Evolutionary conservation across 2,329 filamentous ascomycete genomes (phyloP).

Genomic region (Penicillium sp.): DNA sequence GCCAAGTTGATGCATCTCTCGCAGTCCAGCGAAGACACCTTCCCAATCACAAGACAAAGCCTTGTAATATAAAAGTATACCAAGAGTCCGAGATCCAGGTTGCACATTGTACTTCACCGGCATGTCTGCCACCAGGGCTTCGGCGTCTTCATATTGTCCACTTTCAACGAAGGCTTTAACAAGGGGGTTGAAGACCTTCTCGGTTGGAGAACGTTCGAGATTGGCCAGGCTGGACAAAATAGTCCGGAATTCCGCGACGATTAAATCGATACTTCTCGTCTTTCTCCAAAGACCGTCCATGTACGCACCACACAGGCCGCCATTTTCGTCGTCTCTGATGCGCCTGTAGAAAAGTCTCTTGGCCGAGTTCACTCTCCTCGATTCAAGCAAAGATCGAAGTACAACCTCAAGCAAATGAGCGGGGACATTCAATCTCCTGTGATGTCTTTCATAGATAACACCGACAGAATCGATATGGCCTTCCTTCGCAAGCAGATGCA

Average conservation of each 20-base stretch:
- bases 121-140: constrained; percentile 43
- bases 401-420: constrained; percentile 39
- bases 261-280: constrained; percentile 40
- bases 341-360: constrained; percentile 40
- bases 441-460: constrained; percentile 34
- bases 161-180: constrained; percentile 45
- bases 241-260: constrained; percentile 39
- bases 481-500: constrained; percentile 40
- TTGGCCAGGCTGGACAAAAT: constrained; percentile 32
- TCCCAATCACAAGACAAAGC: constrained; percentile 46
- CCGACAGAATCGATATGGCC: constrained; percentile 43
- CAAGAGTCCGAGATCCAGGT: constrained; percentile 40
- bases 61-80: constrained; percentile 42
- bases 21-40: constrained; percentile 42
- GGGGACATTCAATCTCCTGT: constrained; percentile 34
- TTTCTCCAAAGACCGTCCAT: constrained; percentile 46
- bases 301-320: constrained; percentile 42
- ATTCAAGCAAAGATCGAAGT: constrained; percentile 43
- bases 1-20: constrained; percentile 41
- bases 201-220: constrained; percentile 36
- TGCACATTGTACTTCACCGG: constrained; percentile 31
- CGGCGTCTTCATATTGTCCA: constrained; percentile 39
- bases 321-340: constrained; percentile 37
- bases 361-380: constrained; percentile 41
- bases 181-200: constrained; percentile 46